Evolutionary conservation across 306 rosid genomes (phyloP), one percentile per base, ranked within the genome.

Genomic region (Rosa rugosa): DNA sequence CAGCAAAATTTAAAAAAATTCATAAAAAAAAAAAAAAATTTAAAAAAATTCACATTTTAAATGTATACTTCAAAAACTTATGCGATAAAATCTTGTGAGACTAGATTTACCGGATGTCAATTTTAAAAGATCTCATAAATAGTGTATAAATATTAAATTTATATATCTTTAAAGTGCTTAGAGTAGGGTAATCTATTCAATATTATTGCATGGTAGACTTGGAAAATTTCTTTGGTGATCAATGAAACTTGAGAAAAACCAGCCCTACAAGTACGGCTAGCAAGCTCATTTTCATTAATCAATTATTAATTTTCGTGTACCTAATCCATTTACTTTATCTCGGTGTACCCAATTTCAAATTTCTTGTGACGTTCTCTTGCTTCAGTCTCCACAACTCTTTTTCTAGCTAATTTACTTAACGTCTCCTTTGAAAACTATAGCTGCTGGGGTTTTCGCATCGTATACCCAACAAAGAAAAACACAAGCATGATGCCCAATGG

Each of bases 291-390:
- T 12, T 34, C 6, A 16, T 34, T 66, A 8, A 3, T 40, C 5
- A 36, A 67, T 38, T 68, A 27, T 57, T 36, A 41, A 2, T 6
- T 68, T 27, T 38, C 36, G 20, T 50, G 46, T 18, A 49, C 83
- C 69, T 20, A 62, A 79, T 23, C 49, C 77, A 59, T 69, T 47
- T 47, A 8, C 46, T 41, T 64, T 46, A n/a, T 45, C 18, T 71
- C 46, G 66, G 69, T 36, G 60, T 40, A 13, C 71, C 62, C 45
- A 76, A 12, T 85, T 86, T 90, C 90, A 88, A 91, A 34, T 1
- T 50, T 86, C 79, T 36, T 75, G 78, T 84, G 90, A 89, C 91
- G 90, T 56, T 79, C 69, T 80, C 77, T 75, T 76, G 40, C 62
- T 80, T 83, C 71, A 31, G 81, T 82, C 77, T 40, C 83, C 84